phyloP scores from a whole-genome alignment of 1,284 basidiomycete species.

The Schizophyllum amplum region DNA sequence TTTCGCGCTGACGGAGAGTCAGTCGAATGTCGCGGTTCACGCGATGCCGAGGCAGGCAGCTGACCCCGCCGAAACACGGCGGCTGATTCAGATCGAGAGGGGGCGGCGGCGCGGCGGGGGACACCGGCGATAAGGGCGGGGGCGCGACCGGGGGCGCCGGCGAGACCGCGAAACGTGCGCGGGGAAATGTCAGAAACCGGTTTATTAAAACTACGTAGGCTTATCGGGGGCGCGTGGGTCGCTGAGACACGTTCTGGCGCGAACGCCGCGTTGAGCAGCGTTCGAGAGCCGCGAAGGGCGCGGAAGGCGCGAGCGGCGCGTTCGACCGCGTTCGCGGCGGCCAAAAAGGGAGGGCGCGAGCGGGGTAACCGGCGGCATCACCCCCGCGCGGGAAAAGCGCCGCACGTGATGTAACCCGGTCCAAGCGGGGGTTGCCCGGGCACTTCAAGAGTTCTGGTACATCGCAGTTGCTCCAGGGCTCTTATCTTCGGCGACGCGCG shows the following conservation, averaged over 20 bases:
- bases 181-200: not conserved
- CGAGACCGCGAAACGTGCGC: too few species aligned
- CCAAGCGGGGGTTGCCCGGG: not conserved
- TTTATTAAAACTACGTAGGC: not conserved
- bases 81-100: not conserved
- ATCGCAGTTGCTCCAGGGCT: too few species aligned
- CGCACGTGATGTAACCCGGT: not conserved
- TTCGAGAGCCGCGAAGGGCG: too few species aligned
- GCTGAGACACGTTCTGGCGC: not conserved
- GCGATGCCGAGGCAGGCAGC: not conserved
- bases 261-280: too few species aligned
- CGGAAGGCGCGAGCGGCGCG: not conserved
- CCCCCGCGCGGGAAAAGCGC: not conserved
- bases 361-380: not conserved
- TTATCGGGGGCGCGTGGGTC: not conserved
- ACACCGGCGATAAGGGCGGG: not conserved
- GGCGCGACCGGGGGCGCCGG: too few species aligned
- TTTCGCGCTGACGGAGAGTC: too few species aligned
- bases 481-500: too few species aligned
- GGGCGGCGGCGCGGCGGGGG: too few species aligned
- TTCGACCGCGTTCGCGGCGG: not conserved
- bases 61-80: not conserved
- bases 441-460: not conserved
- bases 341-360: not conserved
- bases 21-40: not conserved